Conservation (phyloP, 2,329 filamentous ascomycete genomes). For the Cryphonectria nitschkei region DNA sequence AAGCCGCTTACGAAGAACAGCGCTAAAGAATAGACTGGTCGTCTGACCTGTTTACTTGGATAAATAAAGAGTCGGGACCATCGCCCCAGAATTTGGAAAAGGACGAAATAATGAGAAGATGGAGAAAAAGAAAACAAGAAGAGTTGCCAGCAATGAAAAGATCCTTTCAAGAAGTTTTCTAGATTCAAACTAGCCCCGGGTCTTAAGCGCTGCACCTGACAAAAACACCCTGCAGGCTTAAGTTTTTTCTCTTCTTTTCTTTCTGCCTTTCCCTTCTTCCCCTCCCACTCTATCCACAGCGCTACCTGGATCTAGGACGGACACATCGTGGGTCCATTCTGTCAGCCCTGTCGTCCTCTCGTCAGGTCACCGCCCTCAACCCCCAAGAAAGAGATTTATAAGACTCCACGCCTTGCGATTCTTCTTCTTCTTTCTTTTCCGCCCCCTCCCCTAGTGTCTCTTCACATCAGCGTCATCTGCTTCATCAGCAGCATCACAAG, state of each 20-base stretch:
- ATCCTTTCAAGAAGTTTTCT: not conserved
- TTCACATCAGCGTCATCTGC: not conserved
- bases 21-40: not conserved
- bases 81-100: not conserved
- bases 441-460: not conserved
- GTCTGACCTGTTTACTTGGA: not conserved
- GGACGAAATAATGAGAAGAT: not conserved
- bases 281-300: not conserved
- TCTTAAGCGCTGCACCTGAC: not conserved
- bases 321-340: slow-evolving; percentile 2
- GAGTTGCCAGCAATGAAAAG: not conserved
- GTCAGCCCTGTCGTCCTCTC: not conserved
- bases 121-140: not conserved
- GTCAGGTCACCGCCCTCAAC: not conserved
- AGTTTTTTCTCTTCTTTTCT: not conserved
- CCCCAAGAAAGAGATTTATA: not conserved
- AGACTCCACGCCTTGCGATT: not conserved
- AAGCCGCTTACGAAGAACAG: not conserved
- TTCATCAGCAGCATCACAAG: not conserved
- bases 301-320: not conserved
- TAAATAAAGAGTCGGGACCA: slow-evolving; percentile 6
- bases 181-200: not conserved
- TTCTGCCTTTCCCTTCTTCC: not conserved
- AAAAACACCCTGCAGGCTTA: slow-evolving; percentile 1
- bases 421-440: not conserved